Evolutionary conservation across 192 early-diverging fungal genomes (phyloP), one percentile per base, ranked within the genome.

Genomic region (Coemansia guatemalensis): DNA sequence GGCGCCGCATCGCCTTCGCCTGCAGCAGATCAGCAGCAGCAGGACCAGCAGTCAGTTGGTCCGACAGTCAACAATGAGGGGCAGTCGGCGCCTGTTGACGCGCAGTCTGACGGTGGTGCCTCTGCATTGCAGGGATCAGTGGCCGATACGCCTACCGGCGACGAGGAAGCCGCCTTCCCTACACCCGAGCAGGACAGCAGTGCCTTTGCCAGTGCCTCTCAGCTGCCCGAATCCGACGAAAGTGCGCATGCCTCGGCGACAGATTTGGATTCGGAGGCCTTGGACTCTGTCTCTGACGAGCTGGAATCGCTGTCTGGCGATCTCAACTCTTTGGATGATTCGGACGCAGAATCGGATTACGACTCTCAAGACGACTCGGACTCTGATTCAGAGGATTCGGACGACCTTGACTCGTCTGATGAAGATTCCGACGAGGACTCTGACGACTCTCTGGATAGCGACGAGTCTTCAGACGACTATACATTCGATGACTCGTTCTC

Each of bases 221-320:
- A 9, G 4, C 23, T 29, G 32, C 30, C 32, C 12, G 56, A n/a
- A 14, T 55, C 53, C 9, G 4, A 23, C 33, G 60, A 52, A 9
- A 54, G 50, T 41, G 51, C 8, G 23, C 9, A 9, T 17, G n/a
- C n/a, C 0, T 39, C 32, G 11, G 39, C 3, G 2, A 20, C 48
- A 26, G 53, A 47, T 7, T 22, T 5, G 26, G 53, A 21, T 39
- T 39, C 8, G 6, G 60, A 33, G 20, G 18, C 27, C 17, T 20
- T 49, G 26, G 55, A 56, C 8, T 65, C 63, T 2, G 64, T 47
- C 22, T 66, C 62, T 9, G 62, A 65, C 17, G 50, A 67, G 2
- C 29, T 56, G 49, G 49, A 52, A 0, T 60, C 58, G 22, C 32
- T 11, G 9, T 39, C 35, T 11, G 35, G 9, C 35, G 35, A 39